phyloP scores from a whole-genome alignment of 2,329 filamentous ascomycete genomes.

The Fusarium foetens region DNA sequence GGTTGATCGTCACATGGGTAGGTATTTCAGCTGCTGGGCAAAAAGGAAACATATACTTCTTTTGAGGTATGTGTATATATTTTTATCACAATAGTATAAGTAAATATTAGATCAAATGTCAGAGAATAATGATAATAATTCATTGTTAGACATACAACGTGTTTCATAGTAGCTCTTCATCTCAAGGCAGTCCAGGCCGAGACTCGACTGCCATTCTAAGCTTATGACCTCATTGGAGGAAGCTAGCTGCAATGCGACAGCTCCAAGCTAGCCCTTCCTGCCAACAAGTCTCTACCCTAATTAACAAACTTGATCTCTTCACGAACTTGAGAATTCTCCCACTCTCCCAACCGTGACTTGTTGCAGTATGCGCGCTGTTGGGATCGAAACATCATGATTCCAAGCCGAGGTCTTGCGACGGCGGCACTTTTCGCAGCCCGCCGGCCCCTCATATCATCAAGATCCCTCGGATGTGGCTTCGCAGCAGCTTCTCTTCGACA shows the following conservation, averaged over 20 bases:
- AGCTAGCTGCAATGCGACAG: conserved; percentile 18
- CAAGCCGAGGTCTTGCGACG: conserved; percentile 40
- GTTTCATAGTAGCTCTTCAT: not conserved
- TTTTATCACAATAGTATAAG: not conserved
- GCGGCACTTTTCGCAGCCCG: conserved; percentile 39
- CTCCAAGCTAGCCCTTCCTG: conserved; percentile 8
- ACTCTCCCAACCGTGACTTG: not conserved
- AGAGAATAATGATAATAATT: not conserved
- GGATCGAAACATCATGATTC: conserved; percentile 43
- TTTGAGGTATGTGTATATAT: not conserved
- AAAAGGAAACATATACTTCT: not conserved
- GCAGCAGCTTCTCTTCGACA: conserved; percentile 24
- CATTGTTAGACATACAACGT: not conserved
- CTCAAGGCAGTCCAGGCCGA: not conserved
- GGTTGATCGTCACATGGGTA: conserved; percentile 28
- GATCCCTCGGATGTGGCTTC: conserved; percentile 16
- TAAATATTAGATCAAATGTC: not conserved
- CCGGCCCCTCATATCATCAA: conserved; percentile 31
- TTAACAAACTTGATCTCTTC: not conserved
- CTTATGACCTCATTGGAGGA: conserved; percentile 22
- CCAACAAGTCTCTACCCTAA: not conserved
- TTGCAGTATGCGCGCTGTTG: conserved; percentile 21
- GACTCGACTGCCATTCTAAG: not conserved
- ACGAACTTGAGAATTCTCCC: not conserved
- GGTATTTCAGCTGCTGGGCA: not conserved